Percentiles rank a stretch among this genome's conserved stretches.
These are phyloP conservation scores for Ceratocystis colombiana DNA, from an alignment of 2,329 filamentous ascomycete genomes.

Conservation along the genomic window DNA sequence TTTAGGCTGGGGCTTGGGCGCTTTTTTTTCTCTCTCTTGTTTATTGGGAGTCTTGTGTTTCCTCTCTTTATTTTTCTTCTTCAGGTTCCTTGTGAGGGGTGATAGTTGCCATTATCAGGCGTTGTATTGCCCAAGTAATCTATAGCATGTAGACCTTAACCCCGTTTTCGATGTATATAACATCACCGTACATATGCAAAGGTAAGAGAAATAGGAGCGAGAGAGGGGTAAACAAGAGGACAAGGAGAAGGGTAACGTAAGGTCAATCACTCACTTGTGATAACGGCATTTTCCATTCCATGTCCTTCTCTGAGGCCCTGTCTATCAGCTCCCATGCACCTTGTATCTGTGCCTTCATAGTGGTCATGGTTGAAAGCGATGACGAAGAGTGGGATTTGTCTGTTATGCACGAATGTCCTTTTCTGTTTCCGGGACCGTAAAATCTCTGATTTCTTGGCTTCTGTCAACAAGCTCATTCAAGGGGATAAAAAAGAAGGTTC, in stretches of 20 bases:
- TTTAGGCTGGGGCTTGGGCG: conserved; percentile 6
- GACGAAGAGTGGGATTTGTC: too few species aligned
- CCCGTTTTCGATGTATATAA: neutral
- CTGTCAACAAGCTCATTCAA: too few species aligned
- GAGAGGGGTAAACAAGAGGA: neutral
- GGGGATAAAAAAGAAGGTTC: too few species aligned
- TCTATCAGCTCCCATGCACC: too few species aligned
- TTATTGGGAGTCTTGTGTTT: neutral
- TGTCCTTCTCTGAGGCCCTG: too few species aligned
- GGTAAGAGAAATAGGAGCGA: neutral
- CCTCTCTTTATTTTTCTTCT: neutral
- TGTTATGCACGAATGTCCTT: too few species aligned
- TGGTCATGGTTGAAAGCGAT: too few species aligned
- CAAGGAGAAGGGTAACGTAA: neutral
- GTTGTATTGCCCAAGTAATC: neutral
- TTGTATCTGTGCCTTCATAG: too few species aligned
- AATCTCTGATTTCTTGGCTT: too few species aligned
- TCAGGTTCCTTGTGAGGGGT: neutral
- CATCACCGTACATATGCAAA: too few species aligned
- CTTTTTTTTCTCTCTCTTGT: neutral
- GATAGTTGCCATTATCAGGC: neutral
- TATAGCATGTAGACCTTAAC: neutral
- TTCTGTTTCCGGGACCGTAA: too few species aligned
- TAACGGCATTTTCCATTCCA: neutral
- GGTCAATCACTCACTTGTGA: neutral